Evolutionary conservation across 169 alveolate genomes (phyloP).

Genomic region (Eimeria maxima): DNA sequence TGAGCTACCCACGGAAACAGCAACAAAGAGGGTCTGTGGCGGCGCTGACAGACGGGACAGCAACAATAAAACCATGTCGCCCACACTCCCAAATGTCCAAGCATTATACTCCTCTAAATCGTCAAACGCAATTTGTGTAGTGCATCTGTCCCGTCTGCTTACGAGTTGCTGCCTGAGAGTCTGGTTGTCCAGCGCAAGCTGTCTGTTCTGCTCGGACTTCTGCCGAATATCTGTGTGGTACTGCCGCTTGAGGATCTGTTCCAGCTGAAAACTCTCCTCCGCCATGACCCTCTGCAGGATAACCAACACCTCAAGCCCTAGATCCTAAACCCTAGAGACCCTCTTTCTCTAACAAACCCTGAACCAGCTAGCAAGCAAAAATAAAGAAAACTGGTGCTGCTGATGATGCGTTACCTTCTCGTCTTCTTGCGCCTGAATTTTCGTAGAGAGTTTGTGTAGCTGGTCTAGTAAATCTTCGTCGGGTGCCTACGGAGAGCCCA

Average conservation of each 20-base stretch:
- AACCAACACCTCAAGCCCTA: background rate
- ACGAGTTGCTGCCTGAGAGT: conserved; percentile 45
- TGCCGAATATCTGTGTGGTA: conserved; percentile 54
- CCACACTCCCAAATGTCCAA: background rate
- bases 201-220: conserved; percentile 43
- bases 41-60: background rate
- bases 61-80: background rate
- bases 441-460: conserved; percentile 42
- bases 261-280: conserved; percentile 64
- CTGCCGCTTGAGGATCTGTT: conserved; percentile 57
- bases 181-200: conserved; percentile 17
- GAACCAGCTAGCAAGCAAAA: background rate
- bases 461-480: conserved; percentile 25
- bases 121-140: background rate
- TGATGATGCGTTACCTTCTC: conserved; percentile 33
- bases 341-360: background rate
- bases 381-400: background rate
- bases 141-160: background rate
- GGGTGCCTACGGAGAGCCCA: conserved; percentile 35
- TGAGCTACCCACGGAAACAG: background rate
- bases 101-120: background rate
- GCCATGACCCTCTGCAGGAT: conserved; percentile 48
- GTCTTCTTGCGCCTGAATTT: conserved; percentile 61
- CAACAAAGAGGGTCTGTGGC: background rate
- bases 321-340: conserved; percentile 1